Percentiles rank a stretch among this genome's conserved stretches.
These are phyloP conservation scores for Diaporthe humulicola DNA, from an alignment of 2,329 filamentous ascomycete species.

Conservation along the genomic window DNA sequence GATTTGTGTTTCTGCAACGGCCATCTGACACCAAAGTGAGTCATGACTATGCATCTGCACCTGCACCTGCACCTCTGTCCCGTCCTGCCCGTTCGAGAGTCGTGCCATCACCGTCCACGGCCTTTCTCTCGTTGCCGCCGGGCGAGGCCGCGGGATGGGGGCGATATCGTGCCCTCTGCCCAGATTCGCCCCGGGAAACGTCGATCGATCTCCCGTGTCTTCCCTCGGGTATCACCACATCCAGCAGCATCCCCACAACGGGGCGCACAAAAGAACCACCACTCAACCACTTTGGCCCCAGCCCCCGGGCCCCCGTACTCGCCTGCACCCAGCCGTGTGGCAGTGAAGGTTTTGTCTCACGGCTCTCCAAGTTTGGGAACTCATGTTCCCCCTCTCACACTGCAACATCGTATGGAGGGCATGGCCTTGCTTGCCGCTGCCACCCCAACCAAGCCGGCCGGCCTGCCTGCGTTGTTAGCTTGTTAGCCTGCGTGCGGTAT, in stretches of 20 bases:
- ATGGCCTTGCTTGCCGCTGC: not conserved
- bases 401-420: constrained; percentile 20
- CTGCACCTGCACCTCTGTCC: not conserved
- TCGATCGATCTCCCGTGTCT: constrained; percentile 19
- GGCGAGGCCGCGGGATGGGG: constrained; percentile 7
- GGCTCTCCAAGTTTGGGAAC: not conserved
- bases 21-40: constrained; percentile 28
- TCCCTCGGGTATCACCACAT: constrained; percentile 18
- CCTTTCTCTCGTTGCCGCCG: not conserved
- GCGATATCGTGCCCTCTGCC: not conserved
- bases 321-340: constrained; percentile 9
- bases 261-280: not conserved
- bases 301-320: not conserved
- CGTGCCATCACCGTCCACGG: not conserved
- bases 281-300: not conserved
- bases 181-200: constrained; percentile 10
- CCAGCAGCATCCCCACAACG: not conserved
- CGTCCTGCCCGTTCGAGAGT: not conserved
- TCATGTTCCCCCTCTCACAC: not conserved
- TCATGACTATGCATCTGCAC: constrained; percentile 26
- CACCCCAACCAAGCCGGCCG: not conserved
- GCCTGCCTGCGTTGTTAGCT: not conserved
- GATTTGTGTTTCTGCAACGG: constrained; percentile 24
- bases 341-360: constrained; percentile 28
- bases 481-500: not conserved